Conservation (phyloP, 2,329 filamentous ascomycete genomes). For the Fusarium scirpi region DNA sequence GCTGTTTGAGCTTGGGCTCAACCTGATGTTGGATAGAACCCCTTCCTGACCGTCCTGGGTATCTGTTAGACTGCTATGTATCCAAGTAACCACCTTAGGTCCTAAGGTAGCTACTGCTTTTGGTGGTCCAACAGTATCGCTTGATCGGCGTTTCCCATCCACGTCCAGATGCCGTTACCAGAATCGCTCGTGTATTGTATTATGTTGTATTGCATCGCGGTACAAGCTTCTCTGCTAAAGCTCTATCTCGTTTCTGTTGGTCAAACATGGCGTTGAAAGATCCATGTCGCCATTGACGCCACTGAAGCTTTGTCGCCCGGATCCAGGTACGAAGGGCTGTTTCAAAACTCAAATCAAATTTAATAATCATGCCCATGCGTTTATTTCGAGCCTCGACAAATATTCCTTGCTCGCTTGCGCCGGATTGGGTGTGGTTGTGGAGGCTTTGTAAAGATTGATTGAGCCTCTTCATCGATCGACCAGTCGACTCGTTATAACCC, state of each 20-base stretch:
- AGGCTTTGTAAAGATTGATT: background rate
- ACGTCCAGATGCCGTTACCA: conserved; percentile 2
- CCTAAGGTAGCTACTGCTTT: too few species aligned
- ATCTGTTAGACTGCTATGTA: background rate
- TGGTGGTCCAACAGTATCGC: background rate
- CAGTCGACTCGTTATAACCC: background rate
- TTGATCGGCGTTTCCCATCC: background rate
- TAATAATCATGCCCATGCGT: conserved; percentile 3
- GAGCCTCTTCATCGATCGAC: conserved; percentile 1
- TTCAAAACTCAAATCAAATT: background rate
- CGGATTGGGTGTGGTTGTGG: conserved; percentile 22
- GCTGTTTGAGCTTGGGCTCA: background rate
- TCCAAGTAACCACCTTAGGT: too few species aligned
- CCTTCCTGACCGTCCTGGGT: background rate
- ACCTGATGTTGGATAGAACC: background rate
- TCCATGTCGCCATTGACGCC: conserved; percentile 22
- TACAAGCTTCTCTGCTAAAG: background rate
- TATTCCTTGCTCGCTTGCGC: background rate
- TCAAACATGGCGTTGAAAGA: conserved; percentile 32
- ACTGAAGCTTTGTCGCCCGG: conserved; percentile 13
- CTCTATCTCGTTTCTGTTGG: conserved; percentile 9
- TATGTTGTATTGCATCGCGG: background rate
- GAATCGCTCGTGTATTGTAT: background rate
- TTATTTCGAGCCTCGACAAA: background rate
- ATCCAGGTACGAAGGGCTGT: conserved; percentile 29